Percentiles rank a stretch among this genome's conserved stretches.
Evolutionary conservation across 305 asterid genomes (phyloP).

Genomic region (Solanum hybrid): DNA sequence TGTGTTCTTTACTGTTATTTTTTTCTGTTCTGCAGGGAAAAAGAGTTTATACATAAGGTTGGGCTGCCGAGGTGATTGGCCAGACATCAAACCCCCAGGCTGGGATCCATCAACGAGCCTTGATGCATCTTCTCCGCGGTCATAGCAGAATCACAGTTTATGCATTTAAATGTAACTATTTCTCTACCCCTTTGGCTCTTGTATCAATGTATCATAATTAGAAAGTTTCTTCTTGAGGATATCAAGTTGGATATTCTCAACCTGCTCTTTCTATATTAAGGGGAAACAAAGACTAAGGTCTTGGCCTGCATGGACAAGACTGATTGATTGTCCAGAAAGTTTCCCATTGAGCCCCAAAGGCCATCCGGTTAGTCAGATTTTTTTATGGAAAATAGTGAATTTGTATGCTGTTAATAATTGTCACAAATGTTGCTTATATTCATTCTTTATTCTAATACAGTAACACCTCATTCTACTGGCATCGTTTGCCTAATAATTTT

Average conservation of each 20-base stretch:
- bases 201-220: background rate
- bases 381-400: background rate
- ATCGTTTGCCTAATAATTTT: background rate
- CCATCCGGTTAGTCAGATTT: background rate
- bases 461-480: background rate
- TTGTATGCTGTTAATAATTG: background rate
- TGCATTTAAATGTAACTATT: background rate
- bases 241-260: background rate
- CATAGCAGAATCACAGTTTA: background rate
- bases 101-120: conserved; percentile 44
- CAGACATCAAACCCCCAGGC: conserved; percentile 77
- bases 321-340: background rate
- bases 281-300: background rate
- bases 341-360: background rate
- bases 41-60: conserved; percentile 68
- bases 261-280: background rate
- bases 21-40: conserved; percentile 33
- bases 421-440: background rate
- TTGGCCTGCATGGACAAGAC: background rate
- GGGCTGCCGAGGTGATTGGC: conserved; percentile 97
- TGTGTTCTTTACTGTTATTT: background rate
- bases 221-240: background rate
- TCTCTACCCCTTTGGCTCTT: background rate
- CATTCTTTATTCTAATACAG: background rate
- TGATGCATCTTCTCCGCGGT: conserved; percentile 6